These are phyloP conservation scores for Aspergillus fumigatiaffinis DNA, from an alignment of 2,329 filamentous ascomycete species.

Conservation along the genomic window DNA sequence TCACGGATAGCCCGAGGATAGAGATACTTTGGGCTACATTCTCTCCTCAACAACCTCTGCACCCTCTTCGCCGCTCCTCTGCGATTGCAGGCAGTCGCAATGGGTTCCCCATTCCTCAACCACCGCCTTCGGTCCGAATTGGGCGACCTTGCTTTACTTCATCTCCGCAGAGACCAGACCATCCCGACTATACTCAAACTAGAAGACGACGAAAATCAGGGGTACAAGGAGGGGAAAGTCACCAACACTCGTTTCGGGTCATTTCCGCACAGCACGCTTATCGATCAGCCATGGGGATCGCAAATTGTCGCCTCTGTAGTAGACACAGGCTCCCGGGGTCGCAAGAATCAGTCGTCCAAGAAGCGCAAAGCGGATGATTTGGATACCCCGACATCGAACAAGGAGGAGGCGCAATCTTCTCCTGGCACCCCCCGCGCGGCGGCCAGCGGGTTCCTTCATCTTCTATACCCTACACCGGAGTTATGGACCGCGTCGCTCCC, in stretches of 20 bases:
- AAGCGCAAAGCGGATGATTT: conserved; percentile 47
- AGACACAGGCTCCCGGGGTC: conserved; percentile 83
- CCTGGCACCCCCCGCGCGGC: conserved; percentile 35
- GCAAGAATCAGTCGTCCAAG: conserved; percentile 57
- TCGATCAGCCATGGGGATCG: conserved; percentile 81
- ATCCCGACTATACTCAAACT: conserved; percentile 68
- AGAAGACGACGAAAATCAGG: conserved; percentile 60
- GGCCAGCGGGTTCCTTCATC: conserved; percentile 46
- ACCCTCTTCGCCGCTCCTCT: neutral
- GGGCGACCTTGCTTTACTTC: conserved; percentile 73
- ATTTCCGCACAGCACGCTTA: conserved; percentile 73
- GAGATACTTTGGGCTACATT: neutral
- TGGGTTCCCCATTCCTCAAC: conserved; percentile 73
- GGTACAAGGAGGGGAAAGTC: conserved; percentile 71
- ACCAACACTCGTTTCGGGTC: conserved; percentile 94
- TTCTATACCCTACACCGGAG: conserved; percentile 49
- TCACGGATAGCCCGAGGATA: conserved; percentile 4
- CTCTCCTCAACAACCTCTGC: neutral
- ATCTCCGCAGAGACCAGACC: conserved; percentile 82
- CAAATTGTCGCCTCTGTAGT: conserved; percentile 87
- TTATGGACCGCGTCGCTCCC: conserved; percentile 50
- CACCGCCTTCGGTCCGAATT: conserved; percentile 60
- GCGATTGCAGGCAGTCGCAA: conserved; percentile 13
- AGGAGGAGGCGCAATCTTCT: conserved; percentile 21
- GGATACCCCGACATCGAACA: conserved; percentile 28